Percentiles rank a stretch among this genome's conserved stretches.
Evolutionary conservation across 177 flowering plant species (phyloP).

Genomic region (Vitis hybrid): DNA sequence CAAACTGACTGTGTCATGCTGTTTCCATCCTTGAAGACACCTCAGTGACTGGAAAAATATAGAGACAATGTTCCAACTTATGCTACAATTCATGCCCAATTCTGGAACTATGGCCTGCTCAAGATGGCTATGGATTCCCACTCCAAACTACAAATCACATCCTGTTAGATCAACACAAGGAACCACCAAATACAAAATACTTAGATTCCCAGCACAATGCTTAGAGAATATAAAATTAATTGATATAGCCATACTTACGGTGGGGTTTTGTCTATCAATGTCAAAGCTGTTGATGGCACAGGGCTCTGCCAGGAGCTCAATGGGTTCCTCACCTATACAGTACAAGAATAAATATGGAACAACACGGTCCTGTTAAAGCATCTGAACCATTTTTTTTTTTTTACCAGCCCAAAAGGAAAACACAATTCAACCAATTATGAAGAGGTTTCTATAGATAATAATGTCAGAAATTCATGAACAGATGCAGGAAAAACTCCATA

Average conservation of each 20-base stretch:
- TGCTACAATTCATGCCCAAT: background rate
- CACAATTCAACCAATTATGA: background rate
- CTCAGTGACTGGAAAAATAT: background rate
- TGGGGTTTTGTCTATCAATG: slow-evolving; percentile 74
- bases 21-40: background rate
- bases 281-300: slow-evolving; percentile 91
- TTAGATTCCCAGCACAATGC: background rate
- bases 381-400: background rate
- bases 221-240: background rate
- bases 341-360: background rate
- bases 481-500: slow-evolving; percentile 20
- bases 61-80: background rate
- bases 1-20: too few relatives aligned
- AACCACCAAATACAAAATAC: background rate
- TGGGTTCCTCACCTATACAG: slow-evolving; percentile 61
- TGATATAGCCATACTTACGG: slow-evolving; percentile 39
- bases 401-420: background rate
- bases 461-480: background rate
- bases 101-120: slow-evolving; percentile 36
- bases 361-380: background rate
- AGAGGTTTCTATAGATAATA: background rate
- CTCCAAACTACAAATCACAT: slow-evolving; percentile 84
- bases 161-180: slow-evolving; percentile 42
- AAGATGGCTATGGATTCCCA: slow-evolving; percentile 82
- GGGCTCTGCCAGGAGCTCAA: slow-evolving; percentile 77